These are phyloP conservation scores for Cladosporium oxysporum DNA, from an alignment of 2,329 filamentous ascomycete genomes.

Conservation along the genomic window DNA sequence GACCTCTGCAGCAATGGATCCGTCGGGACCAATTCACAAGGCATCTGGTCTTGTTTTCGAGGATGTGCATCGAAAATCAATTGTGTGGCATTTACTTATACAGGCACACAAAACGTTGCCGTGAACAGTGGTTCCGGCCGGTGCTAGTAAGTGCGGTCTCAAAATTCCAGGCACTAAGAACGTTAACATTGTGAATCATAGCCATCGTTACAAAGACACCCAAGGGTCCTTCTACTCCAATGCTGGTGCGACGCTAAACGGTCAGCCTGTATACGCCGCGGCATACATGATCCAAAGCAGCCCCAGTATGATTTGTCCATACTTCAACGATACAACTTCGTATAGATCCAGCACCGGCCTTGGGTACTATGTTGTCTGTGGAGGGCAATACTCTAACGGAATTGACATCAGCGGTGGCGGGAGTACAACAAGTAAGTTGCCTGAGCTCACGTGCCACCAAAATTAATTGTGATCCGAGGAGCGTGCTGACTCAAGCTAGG, in stretches of 20 bases:
- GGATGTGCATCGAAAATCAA: background rate
- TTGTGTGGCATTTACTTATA: conserved; percentile 4
- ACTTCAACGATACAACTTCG: background rate
- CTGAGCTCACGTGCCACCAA: background rate
- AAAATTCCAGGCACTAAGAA: no score
- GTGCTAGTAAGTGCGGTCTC: no score
- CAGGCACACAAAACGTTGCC: background rate
- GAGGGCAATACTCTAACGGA: background rate
- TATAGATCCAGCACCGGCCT: conserved; percentile 1
- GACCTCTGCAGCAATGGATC: background rate
- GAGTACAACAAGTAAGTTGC: background rate
- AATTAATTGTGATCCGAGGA: no score
- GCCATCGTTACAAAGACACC: background rate
- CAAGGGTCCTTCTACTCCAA: conserved; percentile 10
- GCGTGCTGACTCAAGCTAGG: background rate
- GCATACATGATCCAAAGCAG: conserved; percentile 15
- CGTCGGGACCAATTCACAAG: conserved; percentile 5
- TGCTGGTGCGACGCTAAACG: background rate
- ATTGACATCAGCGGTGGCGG: background rate
- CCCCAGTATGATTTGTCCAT: conserved; percentile 10
- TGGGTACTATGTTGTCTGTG: background rate
- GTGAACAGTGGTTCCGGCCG: conserved; percentile 1
- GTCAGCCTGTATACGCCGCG: conserved; percentile 5
- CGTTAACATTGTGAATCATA: no score
- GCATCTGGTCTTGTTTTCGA: conserved; percentile 13